Conservation (phyloP, 768 basidiomycete genomes). For the Cystoderma amianthinum region DNA sequence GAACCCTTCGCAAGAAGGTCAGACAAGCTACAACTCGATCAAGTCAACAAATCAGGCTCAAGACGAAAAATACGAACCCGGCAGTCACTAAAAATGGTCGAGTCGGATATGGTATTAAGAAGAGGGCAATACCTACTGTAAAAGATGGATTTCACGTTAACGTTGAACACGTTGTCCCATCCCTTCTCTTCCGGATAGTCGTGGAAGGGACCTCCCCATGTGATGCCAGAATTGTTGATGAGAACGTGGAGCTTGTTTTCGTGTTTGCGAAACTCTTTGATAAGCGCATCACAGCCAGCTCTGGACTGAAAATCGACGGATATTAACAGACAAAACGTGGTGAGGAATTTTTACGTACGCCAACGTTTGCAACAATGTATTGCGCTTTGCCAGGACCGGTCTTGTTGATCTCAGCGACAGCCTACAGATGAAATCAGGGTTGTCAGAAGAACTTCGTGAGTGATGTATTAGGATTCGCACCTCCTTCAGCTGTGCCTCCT, state of each 20-base stretch:
- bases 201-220: conserved; percentile 69
- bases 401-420: conserved; percentile 54
- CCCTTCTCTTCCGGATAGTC: conserved; percentile 76
- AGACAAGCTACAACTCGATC: conserved; percentile 29
- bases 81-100: conserved; percentile 36
- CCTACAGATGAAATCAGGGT: conserved; percentile 19
- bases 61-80: conserved; percentile 25
- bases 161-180: conserved; percentile 78
- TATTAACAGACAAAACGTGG: neutral
- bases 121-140: conserved; percentile 46
- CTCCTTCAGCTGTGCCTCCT: conserved; percentile 72
- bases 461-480: conserved; percentile 24
- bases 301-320: conserved; percentile 40
- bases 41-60: neutral
- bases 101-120: conserved; percentile 1
- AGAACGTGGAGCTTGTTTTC: conserved; percentile 76
- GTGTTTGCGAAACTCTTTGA: conserved; percentile 57
- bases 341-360: conserved; percentile 35
- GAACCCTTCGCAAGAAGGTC: conserved; percentile 62
- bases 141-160: conserved; percentile 83
- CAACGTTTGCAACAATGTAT: conserved; percentile 71
- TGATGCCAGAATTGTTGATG: conserved; percentile 76
- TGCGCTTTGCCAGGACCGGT: conserved; percentile 53
- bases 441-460: neutral
- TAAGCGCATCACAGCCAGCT: conserved; percentile 72